Evolutionary conservation across 176 grass and related monocot genomes (phyloP).

Genomic region (Oryza brachyantha): DNA sequence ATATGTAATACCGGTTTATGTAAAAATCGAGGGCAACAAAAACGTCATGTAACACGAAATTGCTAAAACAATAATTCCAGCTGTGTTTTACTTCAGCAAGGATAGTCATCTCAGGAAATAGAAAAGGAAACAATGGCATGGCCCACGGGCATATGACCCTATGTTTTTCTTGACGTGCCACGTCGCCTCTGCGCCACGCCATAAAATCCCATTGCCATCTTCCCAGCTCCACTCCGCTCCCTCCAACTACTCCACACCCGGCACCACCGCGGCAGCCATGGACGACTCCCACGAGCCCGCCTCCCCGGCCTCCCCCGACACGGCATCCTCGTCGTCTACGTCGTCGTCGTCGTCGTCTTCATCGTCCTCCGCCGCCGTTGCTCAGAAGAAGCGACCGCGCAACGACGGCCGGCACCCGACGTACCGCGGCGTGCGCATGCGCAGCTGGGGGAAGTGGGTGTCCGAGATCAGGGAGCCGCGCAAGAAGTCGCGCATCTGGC

Average conservation of each 20-base stretch:
- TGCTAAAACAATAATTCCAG: slow-evolving; percentile 11
- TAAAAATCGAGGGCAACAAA: no score
- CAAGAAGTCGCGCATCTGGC: slow-evolving; percentile 76
- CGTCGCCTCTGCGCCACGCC: not conserved
- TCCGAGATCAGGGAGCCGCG: slow-evolving; percentile 82
- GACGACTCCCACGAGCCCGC: slow-evolving; percentile 6
- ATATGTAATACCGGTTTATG: no score
- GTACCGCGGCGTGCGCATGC: slow-evolving; percentile 66
- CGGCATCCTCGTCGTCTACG: not conserved
- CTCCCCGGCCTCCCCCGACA: slow-evolving; percentile 1
- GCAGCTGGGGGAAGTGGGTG: slow-evolving; percentile 76
- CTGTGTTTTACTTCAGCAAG: no score
- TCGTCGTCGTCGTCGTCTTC: not conserved
- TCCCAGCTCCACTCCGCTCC: slow-evolving; percentile 11
- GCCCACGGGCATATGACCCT: not conserved
- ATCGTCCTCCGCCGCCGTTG: not conserved
- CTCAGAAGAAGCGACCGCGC: slow-evolving; percentile 37
- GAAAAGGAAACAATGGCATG: not conserved
- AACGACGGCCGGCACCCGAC: slow-evolving; percentile 56
- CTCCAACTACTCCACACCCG: slow-evolving; percentile 20
- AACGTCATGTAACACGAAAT: no score
- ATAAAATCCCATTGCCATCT: slow-evolving; percentile 31
- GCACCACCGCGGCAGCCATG: not conserved
- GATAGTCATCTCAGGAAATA: not conserved
- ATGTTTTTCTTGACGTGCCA: not conserved